Base-by-base conservation (phyloP, 805 yeast genomes). In the Candida succiphila region DNA sequence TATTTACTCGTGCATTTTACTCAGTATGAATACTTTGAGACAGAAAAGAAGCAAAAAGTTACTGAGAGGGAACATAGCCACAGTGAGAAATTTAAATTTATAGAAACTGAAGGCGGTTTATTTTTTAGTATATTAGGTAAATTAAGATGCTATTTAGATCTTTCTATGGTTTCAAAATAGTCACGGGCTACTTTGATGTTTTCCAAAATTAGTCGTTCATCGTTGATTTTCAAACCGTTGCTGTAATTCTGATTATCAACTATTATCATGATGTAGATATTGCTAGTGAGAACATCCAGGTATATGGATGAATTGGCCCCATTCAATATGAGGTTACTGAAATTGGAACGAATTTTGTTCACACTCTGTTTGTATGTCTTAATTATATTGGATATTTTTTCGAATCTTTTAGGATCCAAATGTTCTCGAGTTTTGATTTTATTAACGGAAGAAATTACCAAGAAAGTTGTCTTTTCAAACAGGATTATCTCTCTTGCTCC, bases 361-460 rank as follows among this genome's bases (percentile, higher is more conserved):
- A 92, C 86, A 44, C 94, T 82, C 57, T 89, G 96, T 50, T 92
- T 87, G 58, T 84, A 89, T 18, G 94, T 86, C 51, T 89, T 89
- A 66, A 89, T 85, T 38, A 89, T 87, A 54, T 86, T 88, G 17
- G 94, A 82, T 17, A 89, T 87, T 52, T 88, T 89, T 52, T 89
- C 97, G 50, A 88, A 89, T 46, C 97, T 65, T 46, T 89, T 86
- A 5, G 96, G 95, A 48, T 89, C 96, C 29, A 37, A 37, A 16
- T 28, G 28, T n/a, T 41, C 45, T 5, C 35, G 40, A 15, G 26
- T 30, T 26, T 42, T 22, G 15, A 41, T 31, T 36, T 48, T 34
- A 30, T 72, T 64, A 16, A 76, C 70, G 13, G 76, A 69, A 6
- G 88, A 78, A 18, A 82, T 79, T 25, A 82, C 86, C 42, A 92